These are phyloP conservation scores for Platanus orientalis DNA, from an alignment of 164 flowering plant species.

Conservation along the genomic window DNA sequence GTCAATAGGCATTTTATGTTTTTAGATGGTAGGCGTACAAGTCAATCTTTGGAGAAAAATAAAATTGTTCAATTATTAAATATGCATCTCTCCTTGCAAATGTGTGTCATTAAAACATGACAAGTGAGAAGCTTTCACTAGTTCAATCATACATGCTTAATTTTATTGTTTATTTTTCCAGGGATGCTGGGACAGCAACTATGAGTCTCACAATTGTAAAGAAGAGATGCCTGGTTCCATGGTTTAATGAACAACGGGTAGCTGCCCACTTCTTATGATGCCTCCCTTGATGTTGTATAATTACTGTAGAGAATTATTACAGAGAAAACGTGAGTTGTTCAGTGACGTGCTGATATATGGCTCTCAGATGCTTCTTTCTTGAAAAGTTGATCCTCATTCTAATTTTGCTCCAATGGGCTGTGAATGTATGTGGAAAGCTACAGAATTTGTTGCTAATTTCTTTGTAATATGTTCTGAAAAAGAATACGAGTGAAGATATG, in stretches of 20 bases:
- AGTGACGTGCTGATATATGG: background rate
- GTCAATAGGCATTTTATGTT: no score
- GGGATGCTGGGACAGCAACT: conserved; percentile 10
- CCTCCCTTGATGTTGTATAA: background rate
- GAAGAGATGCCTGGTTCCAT: background rate
- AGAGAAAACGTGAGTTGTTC: background rate
- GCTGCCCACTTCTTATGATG: background rate
- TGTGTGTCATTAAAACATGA: background rate
- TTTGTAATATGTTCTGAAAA: conserved; percentile 11
- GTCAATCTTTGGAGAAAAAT: no score
- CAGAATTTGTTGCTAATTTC: background rate
- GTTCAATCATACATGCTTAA: background rate
- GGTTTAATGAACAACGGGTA: background rate
- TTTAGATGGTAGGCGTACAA: no score
- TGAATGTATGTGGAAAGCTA: background rate
- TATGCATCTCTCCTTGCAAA: background rate
- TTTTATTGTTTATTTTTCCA: conserved; percentile 9
- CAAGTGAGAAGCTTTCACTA: background rate
- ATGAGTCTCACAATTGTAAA: background rate
- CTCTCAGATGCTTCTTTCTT: background rate
- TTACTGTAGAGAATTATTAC: background rate
- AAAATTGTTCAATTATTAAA: no score
- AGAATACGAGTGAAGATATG: background rate
- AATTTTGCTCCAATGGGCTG: background rate
- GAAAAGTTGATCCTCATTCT: background rate